Percentiles rank a stretch among this genome's conserved stretches.
phyloP scores from a whole-genome alignment of 352 stramenopile genomes.

The Aphanomyces astaci region DNA sequence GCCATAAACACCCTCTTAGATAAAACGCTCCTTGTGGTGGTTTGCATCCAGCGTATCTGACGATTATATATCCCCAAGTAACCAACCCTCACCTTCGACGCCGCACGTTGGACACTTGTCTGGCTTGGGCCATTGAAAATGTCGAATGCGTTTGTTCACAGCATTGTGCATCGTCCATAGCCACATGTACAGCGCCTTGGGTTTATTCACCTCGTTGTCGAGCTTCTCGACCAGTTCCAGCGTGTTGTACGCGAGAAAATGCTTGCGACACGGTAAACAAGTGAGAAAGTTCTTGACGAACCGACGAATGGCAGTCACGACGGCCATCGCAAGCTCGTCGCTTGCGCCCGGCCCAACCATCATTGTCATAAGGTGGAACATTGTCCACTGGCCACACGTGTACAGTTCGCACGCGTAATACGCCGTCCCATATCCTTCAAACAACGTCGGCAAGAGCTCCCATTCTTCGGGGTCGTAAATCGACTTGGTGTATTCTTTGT shows the following conservation, averaged over 20 bases:
- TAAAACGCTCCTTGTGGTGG: no score
- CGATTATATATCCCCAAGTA: not conserved
- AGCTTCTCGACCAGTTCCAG: constrained; percentile 59
- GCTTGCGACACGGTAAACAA: constrained; percentile 64
- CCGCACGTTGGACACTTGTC: constrained; percentile 64
- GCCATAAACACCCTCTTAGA: no score
- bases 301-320: constrained; percentile 63
- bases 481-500: constrained; percentile 30
- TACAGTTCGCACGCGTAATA: constrained; percentile 71
- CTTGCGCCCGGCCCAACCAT: constrained; percentile 39
- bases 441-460: constrained; percentile 56
- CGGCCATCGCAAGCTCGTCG: constrained; percentile 50
- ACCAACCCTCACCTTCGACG: constrained; percentile 28
- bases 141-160: constrained; percentile 68
- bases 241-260: constrained; percentile 73
- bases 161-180: constrained; percentile 81
- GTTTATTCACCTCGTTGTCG: constrained; percentile 54
- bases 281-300: constrained; percentile 84
- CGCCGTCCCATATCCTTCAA: constrained; percentile 47
- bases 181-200: constrained; percentile 57
- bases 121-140: constrained; percentile 69
- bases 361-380: constrained; percentile 83
- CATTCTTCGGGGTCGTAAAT: constrained; percentile 45
- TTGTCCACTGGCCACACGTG: constrained; percentile 79
- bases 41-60: no score